phyloP scores from a whole-genome alignment of 306 rosid species.

The Ochetophila trinervis region DNA sequence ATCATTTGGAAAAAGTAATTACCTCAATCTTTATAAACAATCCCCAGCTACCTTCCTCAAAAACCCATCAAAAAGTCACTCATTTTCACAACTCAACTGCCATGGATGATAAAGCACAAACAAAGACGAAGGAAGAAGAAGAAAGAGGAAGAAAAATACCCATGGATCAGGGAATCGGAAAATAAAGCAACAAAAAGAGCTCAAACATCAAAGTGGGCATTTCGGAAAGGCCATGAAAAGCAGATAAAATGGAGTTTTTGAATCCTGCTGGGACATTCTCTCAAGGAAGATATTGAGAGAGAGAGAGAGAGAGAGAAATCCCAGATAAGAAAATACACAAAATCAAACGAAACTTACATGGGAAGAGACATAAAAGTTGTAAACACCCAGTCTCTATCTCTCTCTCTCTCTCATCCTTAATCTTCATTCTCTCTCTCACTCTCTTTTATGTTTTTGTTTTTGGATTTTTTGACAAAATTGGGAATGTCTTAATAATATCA shows the following conservation, averaged over 20 bases:
- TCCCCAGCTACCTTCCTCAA: conserved; percentile 5
- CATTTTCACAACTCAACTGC: conserved; percentile 16
- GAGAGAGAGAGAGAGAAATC: conserved; percentile 27
- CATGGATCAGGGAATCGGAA: conserved; percentile 33
- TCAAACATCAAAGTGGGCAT: conserved; percentile 36
- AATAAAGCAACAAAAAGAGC: conserved; percentile 23
- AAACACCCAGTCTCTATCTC: conserved; percentile 33
- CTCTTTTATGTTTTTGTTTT: conserved; percentile 29
- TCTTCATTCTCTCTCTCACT: conserved; percentile 27
- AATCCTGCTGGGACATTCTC: conserved; percentile 73
- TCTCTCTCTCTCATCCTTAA: neutral
- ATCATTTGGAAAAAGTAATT: neutral
- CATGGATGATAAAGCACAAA: neutral
- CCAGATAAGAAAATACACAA: conserved; percentile 38
- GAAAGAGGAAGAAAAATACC: conserved; percentile 13
- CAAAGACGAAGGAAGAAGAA: neutral
- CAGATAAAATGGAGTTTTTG: conserved; percentile 46
- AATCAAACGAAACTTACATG: conserved; percentile 52
- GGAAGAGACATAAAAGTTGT: conserved; percentile 56
- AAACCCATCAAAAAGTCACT: conserved; percentile 21
- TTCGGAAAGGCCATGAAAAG: conserved; percentile 27
- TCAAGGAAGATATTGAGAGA: conserved; percentile 51
- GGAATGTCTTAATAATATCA: conserved; percentile 22
- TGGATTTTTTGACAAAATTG: conserved; percentile 25
- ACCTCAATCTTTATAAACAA: conserved; percentile 20